Percentiles rank a stretch among this genome's conserved stretches.
These are phyloP conservation scores for Magnusiomyces clavatus DNA, from an alignment of 1,139 yeast genomes.

Conservation along the genomic window DNA sequence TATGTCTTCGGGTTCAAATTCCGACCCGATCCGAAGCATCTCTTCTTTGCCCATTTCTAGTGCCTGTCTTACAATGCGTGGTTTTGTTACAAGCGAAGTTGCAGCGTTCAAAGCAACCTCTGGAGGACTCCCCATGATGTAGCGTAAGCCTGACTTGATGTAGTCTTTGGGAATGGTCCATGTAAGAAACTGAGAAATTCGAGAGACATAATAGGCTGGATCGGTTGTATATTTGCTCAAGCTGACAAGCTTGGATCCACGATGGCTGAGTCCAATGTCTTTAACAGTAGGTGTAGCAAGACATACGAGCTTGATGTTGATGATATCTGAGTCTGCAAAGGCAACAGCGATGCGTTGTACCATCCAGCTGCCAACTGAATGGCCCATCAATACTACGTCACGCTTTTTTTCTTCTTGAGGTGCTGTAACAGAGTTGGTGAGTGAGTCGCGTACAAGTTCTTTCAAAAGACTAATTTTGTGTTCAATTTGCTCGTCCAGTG, in stretches of 20 bases:
- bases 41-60: constrained; percentile 53
- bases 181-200: constrained; percentile 18
- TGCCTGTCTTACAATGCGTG: constrained; percentile 43
- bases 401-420: constrained; percentile 19
- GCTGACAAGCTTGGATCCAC: constrained; percentile 39
- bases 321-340: constrained; percentile 15
- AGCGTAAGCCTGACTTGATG: constrained; percentile 14
- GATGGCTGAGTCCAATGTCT: constrained; percentile 45
- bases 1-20: constrained; percentile 33
- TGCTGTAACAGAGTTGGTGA: no score
- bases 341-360: constrained; percentile 41
- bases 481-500: constrained; percentile 44
- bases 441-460: constrained; percentile 21
- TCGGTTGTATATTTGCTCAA: constrained; percentile 18
- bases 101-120: constrained; percentile 41
- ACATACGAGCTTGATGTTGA: constrained; percentile 41
- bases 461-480: constrained; percentile 42
- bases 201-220: constrained; percentile 12
- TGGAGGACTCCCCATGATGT: constrained; percentile 23
- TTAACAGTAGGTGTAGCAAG: constrained; percentile 57
- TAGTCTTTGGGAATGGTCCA: constrained; percentile 18
- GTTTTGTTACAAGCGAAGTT: constrained; percentile 35
- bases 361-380: constrained; percentile 56
- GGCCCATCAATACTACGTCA: constrained; percentile 45
- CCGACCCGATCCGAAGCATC: constrained; percentile 39